Conservation (phyloP, 129 eudicot genomes). For the Artemisia argyi region DNA sequence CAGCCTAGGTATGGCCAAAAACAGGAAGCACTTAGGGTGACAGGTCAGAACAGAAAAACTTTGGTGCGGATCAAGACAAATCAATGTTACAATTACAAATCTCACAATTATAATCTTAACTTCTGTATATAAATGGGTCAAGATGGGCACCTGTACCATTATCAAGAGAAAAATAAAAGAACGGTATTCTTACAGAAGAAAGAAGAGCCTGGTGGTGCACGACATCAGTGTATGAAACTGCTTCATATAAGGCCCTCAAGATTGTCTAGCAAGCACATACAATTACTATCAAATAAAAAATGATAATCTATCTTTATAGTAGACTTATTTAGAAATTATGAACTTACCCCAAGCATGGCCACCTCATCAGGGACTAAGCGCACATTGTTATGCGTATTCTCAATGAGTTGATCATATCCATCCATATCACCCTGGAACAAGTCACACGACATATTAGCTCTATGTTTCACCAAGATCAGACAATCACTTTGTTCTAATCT, state of each 20-base stretch:
- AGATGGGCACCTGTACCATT: background rate
- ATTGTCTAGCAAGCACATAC: constrained; percentile 1
- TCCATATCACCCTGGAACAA: constrained; percentile 57
- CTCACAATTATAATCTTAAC: background rate
- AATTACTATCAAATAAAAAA: too few relatives aligned
- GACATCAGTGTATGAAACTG: too few relatives aligned
- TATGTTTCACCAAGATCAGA: constrained; percentile 1
- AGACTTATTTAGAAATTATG: background rate
- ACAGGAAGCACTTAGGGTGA: background rate
- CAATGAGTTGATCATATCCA: constrained; percentile 58
- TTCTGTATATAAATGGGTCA: background rate
- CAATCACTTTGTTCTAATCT: too few relatives aligned
- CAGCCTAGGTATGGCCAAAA: background rate
- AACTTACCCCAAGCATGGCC: constrained; percentile 82
- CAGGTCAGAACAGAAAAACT: too few relatives aligned
- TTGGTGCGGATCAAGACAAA: background rate
- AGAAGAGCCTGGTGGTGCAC: too few relatives aligned
- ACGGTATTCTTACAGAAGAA: too few relatives aligned
- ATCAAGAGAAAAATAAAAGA: background rate
- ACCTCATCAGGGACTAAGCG: constrained; percentile 66
- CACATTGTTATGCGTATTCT: constrained; percentile 50
- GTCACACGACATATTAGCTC: constrained; percentile 16
- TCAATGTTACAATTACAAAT: background rate
- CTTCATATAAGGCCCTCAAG: too few relatives aligned
- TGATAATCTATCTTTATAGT: background rate